These are phyloP conservation scores for Nakataea oryzae DNA, from an alignment of 2,329 filamentous ascomycete species.

Conservation along the genomic window DNA sequence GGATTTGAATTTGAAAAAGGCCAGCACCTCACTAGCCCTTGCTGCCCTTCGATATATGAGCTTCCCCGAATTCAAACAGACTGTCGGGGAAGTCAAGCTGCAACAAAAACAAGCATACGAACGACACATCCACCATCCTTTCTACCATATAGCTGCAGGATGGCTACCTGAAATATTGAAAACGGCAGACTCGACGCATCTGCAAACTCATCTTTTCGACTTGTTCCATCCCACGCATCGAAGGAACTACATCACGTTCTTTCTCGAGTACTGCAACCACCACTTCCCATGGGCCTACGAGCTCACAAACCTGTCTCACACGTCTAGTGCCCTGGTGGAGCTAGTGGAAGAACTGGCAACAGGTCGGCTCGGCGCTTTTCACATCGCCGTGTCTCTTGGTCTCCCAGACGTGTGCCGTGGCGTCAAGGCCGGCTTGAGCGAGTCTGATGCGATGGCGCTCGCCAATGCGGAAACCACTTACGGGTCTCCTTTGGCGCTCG, in stretches of 20 bases:
- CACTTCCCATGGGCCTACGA: background rate
- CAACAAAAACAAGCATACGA: background rate
- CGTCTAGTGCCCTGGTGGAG: background rate
- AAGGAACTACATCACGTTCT: background rate
- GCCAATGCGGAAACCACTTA: background rate
- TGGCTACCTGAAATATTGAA: background rate
- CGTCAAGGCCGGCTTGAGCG: background rate
- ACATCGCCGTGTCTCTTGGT: background rate
- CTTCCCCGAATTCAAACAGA: background rate
- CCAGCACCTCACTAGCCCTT: background rate
- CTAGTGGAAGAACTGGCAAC: background rate
- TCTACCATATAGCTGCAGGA: conserved; percentile 2
- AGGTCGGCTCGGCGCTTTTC: background rate
- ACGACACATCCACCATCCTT: background rate
- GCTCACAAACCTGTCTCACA: background rate
- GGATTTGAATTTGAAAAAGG: background rate
- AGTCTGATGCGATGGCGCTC: background rate
- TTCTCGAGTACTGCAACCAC: background rate
- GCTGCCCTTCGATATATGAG: background rate
- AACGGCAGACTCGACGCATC: background rate
- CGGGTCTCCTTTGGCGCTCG: background rate
- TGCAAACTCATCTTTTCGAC: background rate
- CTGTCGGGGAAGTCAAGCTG: background rate
- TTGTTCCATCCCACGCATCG: background rate
- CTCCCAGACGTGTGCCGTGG: background rate